phyloP scores from a whole-genome alignment of 2,329 filamentous ascomycete species.

The Leptographium procerum region DNA sequence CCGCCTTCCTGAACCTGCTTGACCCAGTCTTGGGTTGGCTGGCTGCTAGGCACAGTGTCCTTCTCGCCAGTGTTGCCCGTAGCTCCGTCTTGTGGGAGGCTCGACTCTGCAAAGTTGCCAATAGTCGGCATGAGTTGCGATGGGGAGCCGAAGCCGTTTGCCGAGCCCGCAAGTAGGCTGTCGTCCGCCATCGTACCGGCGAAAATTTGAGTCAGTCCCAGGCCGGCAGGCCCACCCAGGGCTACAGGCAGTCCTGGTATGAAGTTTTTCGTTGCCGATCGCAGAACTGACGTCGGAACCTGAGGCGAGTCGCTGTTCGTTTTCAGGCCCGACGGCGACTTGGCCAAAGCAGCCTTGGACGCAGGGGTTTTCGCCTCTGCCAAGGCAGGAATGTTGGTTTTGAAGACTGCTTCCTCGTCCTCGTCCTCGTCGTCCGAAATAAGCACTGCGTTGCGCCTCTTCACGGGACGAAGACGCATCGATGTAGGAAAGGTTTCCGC shows the following conservation, averaged over 20 bases:
- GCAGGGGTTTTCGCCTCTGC: constrained; percentile 31
- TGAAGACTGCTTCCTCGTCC: constrained; percentile 37
- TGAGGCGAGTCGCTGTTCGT: constrained; percentile 36
- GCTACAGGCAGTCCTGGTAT: constrained; percentile 56
- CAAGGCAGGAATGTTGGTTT: not conserved
- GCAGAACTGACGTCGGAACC: constrained; percentile 53
- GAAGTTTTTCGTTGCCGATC: constrained; percentile 57
- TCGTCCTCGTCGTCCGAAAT: constrained; percentile 60
- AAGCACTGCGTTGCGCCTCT: constrained; percentile 35
- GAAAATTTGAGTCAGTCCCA: constrained; percentile 83
- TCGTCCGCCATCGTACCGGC: constrained; percentile 69
- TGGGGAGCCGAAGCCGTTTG: constrained; percentile 21
- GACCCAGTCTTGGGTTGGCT: constrained; percentile 26
- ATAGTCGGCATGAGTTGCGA: constrained; percentile 45
- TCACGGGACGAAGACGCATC: constrained; percentile 26
- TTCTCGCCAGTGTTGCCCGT: not conserved
- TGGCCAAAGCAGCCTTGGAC: constrained; percentile 27
- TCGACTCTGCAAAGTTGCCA: constrained; percentile 38
- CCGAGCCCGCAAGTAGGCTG: constrained; percentile 29
- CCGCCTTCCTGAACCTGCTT: constrained; percentile 9
- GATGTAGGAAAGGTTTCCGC: constrained; percentile 4
- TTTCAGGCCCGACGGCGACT: constrained; percentile 29
- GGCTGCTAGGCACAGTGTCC: constrained; percentile 39
- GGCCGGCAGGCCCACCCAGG: constrained; percentile 41
- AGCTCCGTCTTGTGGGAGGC: constrained; percentile 36